These are phyloP conservation scores for Crithidia brevicula DNA, from an alignment of 208 protist species.

Conservation along the genomic window DNA sequence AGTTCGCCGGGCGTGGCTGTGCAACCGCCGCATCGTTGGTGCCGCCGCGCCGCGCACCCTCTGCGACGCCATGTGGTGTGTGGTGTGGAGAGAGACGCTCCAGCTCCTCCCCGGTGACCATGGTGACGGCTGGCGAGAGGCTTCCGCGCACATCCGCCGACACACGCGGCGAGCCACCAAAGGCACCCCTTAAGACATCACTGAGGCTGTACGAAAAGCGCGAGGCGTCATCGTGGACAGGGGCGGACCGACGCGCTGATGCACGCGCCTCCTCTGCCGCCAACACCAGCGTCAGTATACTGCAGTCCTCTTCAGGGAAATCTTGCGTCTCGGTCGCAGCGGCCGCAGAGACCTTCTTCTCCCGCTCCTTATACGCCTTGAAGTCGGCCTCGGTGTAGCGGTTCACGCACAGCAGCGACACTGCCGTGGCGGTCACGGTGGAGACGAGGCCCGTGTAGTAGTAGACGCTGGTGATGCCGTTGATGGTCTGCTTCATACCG, in stretches of 20 bases:
- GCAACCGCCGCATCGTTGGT: too few relatives aligned
- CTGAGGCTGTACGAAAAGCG: neutral
- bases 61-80: too few relatives aligned
- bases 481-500: conserved; percentile 41
- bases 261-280: neutral
- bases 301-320: neutral
- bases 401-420: conserved; percentile 62
- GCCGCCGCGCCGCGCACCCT: too few relatives aligned
- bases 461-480: conserved; percentile 35
- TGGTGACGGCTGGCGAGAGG: neutral
- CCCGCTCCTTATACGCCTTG: neutral
- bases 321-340: neutral
- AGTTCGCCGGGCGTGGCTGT: too few relatives aligned
- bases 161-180: neutral
- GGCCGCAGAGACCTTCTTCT: neutral
- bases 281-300: neutral
- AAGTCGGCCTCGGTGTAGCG: conserved; percentile 62
- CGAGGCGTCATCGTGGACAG: neutral
- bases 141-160: neutral
- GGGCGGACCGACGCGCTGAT: neutral
- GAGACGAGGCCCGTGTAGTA: conserved; percentile 72
- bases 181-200: neutral
- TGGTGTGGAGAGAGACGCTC: neutral
- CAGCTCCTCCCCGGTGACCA: neutral
- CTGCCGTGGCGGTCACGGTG: conserved; percentile 65